Evolutionary conservation across 768 basidiomycete genomes (phyloP).

Genomic region (Kwoniella sp.): DNA sequence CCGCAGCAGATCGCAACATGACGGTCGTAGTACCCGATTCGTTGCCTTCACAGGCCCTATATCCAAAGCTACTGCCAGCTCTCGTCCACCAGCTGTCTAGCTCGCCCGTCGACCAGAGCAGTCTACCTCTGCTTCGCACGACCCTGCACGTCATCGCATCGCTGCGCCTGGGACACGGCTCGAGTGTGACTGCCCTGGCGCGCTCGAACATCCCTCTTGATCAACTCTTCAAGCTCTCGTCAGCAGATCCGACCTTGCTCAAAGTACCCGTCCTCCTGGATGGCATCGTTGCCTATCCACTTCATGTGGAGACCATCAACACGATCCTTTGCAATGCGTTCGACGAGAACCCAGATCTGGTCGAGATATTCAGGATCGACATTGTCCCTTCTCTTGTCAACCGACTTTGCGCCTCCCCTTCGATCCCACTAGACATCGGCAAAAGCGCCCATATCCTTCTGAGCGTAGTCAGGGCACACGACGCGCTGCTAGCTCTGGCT

Average conservation of each 20-base stretch:
- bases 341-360: constrained; percentile 40
- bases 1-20: too few species aligned
- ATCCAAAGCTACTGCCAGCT: constrained; percentile 16
- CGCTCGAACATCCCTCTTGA: constrained; percentile 10
- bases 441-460: constrained; percentile 19
- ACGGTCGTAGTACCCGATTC: too few species aligned
- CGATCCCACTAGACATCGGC: constrained; percentile 4
- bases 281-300: constrained; percentile 27
- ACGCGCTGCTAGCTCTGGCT: constrained; percentile 23
- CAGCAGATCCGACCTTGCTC: constrained; percentile 5
- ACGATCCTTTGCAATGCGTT: constrained; percentile 7
- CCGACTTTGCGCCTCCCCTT: constrained; percentile 3
- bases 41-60: background rate
- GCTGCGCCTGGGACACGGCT: constrained; percentile 1
- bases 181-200: background rate
- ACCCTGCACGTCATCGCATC: constrained; percentile 16
- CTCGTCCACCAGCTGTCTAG: constrained; percentile 18
- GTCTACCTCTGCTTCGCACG: constrained; percentile 7
- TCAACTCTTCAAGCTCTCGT: constrained; percentile 11
- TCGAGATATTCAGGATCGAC: constrained; percentile 11
- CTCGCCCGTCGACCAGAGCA: background rate
- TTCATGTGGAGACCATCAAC: constrained; percentile 15
- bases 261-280: constrained; percentile 14
- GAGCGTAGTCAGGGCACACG: constrained; percentile 25
- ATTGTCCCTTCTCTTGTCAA: constrained; percentile 18